Evolutionary conservation across 805 yeast genomes (phyloP), one percentile per base, ranked within the genome.

Genomic region (Yarrowia sp.): DNA sequence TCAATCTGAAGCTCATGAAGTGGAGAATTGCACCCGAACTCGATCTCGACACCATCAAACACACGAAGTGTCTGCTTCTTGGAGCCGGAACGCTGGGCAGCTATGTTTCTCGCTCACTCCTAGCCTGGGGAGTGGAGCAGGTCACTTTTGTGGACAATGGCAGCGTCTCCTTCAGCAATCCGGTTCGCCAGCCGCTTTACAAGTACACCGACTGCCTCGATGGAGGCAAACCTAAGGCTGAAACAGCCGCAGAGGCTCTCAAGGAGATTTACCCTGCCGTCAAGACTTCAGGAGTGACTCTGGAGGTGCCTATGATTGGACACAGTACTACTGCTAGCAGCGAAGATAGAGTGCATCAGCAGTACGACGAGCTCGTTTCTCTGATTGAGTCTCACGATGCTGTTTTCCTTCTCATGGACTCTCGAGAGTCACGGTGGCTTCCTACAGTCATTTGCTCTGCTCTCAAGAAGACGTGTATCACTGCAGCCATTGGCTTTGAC

Each of bases 61-160:
- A 73, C 16, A 81, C 86, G 10, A 86, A 80, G 66, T 87, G 92
- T 36, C 73, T 94, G 42, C 75, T 94, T 14, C 78, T 94, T n/a
- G 99, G 99, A 0, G 88, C 98, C 0, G 99, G 99, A 6, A 94
- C 99, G 2, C 78, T 96, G 7, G 99, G 99, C 0, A 87, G 96
- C 63, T 93, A 93, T 69, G 93, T 94, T 6, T 81, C 96, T 0
- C 78, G 99, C 62, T 87, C 88, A 0, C 74, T 94, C 27, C 71
- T 94, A 72, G 98, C 96, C 0, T 94, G 99, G 99, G 99, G 99
- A 3, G 92, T 92, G 0, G 76, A 90, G 47, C 78, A 84, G 33
- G 86, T 94, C 18, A 87, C 97, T 0, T 85, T 94, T 73, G 93
- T 94, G 2, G 99, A 94, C 72, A 90, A 83, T 71, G 96, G 97